These are phyloP conservation scores for Cystobasidiopsis lactophilus DNA, from an alignment of 768 basidiomycete genomes.

Conservation along the genomic window DNA sequence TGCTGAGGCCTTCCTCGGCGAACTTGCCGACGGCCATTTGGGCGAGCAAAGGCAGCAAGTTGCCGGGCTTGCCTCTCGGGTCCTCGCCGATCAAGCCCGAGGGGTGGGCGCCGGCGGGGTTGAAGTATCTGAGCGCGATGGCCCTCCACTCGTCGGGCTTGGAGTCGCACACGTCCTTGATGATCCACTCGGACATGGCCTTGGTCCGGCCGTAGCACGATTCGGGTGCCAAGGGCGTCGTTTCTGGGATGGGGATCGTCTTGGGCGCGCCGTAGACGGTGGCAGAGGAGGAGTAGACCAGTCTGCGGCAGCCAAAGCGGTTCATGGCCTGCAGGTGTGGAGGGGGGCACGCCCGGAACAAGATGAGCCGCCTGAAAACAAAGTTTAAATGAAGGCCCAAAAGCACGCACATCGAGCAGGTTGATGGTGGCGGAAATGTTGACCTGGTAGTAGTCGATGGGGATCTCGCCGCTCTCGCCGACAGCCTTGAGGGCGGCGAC, in stretches of 20 bases:
- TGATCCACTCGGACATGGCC: constrained; percentile 71
- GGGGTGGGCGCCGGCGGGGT: constrained; percentile 95
- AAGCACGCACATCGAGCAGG: constrained; percentile 33
- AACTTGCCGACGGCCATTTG: constrained; percentile 86
- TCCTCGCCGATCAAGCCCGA: constrained; percentile 91
- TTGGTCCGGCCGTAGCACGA: constrained; percentile 95
- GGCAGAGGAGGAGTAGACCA: constrained; percentile 95
- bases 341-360: neutral
- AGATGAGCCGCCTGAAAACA: too few species aligned
- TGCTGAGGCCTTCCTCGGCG: constrained; percentile 41
- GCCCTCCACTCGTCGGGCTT: constrained; percentile 59
- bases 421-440: constrained; percentile 76
- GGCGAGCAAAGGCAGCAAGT: constrained; percentile 74
- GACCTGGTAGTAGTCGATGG: constrained; percentile 76
- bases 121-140: constrained; percentile 88
- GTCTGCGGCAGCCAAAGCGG: constrained; percentile 35
- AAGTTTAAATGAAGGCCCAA: neutral
- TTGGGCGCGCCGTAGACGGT: constrained; percentile 94
- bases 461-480: constrained; percentile 83
- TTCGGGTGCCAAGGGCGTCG: constrained; percentile 62
- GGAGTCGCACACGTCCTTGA: constrained; percentile 65
- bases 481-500: constrained; percentile 95
- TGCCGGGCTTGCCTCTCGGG: constrained; percentile 82
- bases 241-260: constrained; percentile 77
- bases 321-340: constrained; percentile 50